A percentile compares a stretch with the other conserved stretches of the same genome.
These are phyloP conservation scores for Xeromyces bisporus DNA, from an alignment of 495 filamentous ascomycete genomes.

Conservation along the genomic window DNA sequence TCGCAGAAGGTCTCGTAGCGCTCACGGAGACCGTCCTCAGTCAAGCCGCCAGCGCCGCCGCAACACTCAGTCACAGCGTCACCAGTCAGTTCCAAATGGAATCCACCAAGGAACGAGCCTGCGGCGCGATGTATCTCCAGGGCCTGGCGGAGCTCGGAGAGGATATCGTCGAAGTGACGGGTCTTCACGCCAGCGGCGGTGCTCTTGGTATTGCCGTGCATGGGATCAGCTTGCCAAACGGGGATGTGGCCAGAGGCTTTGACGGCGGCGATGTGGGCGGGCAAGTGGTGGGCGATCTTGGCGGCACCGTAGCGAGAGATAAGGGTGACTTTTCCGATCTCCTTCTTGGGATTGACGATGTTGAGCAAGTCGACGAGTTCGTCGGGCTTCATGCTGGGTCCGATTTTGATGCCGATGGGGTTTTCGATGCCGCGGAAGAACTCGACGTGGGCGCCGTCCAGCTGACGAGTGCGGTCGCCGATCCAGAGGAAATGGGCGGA, in stretches of 20 bases:
- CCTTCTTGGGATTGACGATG: constrained; percentile 63
- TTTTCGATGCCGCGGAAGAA: constrained; percentile 94
- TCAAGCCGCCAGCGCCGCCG: constrained; percentile 74
- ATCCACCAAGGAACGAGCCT: constrained; percentile 73
- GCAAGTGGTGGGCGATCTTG: constrained; percentile 53
- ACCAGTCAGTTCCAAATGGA: constrained; percentile 88
- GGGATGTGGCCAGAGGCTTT: constrained; percentile 54
- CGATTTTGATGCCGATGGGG: constrained; percentile 90
- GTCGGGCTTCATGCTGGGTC: constrained; percentile 55
- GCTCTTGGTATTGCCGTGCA: constrained; percentile 62
- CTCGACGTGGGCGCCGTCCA: constrained; percentile 85
- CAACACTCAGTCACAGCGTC: constrained; percentile 94
- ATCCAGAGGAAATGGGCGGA: constrained; percentile 98
- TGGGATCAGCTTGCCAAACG: constrained; percentile 96
- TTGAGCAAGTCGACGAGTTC: constrained; percentile 66
- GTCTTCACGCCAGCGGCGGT: constrained; percentile 68
- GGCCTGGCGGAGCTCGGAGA: constrained; percentile 64
- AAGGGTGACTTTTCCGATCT: constrained; percentile 81
- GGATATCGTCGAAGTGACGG: constrained; percentile 67
- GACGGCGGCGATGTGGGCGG: constrained; percentile 73
- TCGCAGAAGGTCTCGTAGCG: constrained; percentile 95
- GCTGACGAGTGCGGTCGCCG: constrained; percentile 84
- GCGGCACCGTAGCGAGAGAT: constrained; percentile 84
- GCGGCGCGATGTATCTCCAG: constrained; percentile 69
- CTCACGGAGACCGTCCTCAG: constrained; percentile 67